Evolutionary conservation across 106 monocot genomes (phyloP).

Genomic region (Agapanthus africanus): DNA sequence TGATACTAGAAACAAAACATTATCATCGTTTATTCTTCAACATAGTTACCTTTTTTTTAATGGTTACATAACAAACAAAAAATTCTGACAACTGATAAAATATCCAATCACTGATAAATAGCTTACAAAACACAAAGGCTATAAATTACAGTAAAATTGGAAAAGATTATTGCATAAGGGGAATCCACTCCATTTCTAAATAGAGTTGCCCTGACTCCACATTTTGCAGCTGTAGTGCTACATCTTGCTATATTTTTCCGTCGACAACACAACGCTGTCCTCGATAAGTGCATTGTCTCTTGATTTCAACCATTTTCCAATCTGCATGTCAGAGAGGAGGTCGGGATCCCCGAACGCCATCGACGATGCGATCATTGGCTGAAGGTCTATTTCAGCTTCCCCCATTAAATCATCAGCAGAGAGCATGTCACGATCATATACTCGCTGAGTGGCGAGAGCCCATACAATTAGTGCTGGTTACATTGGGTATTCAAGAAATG

Average conservation of each 20-base stretch:
- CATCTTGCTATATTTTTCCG: constrained; percentile 77
- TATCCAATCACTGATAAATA: too few relatives aligned
- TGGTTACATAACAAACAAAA: too few relatives aligned
- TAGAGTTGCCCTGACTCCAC: constrained; percentile 84
- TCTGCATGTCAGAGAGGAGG: constrained; percentile 68
- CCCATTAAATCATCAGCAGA: constrained; percentile 92
- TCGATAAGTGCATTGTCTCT: constrained; percentile 68
- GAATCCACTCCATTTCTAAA: constrained; percentile 64
- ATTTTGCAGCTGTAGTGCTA: constrained; percentile 66
- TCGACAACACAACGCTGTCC: constrained; percentile 62
- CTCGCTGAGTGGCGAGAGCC: constrained; percentile 42
- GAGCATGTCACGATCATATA: constrained; percentile 76
- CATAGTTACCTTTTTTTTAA: too few relatives aligned
- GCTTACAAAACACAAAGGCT: too few relatives aligned
- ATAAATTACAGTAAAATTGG: too few relatives aligned
- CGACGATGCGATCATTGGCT: constrained; percentile 70
- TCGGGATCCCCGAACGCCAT: constrained; percentile 75
- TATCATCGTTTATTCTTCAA: too few relatives aligned
- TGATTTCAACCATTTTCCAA: constrained; percentile 82
- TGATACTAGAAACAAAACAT: too few relatives aligned
- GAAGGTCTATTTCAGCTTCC: constrained; percentile 81
- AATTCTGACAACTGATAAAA: too few relatives aligned
- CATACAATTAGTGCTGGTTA: too few relatives aligned
- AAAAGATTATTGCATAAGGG: constrained; percentile 11
- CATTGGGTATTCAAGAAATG: too few relatives aligned